Evolutionary conservation across 2,329 filamentous ascomycete species (phyloP).

Genomic region (Talaromyces rugulosus): DNA sequence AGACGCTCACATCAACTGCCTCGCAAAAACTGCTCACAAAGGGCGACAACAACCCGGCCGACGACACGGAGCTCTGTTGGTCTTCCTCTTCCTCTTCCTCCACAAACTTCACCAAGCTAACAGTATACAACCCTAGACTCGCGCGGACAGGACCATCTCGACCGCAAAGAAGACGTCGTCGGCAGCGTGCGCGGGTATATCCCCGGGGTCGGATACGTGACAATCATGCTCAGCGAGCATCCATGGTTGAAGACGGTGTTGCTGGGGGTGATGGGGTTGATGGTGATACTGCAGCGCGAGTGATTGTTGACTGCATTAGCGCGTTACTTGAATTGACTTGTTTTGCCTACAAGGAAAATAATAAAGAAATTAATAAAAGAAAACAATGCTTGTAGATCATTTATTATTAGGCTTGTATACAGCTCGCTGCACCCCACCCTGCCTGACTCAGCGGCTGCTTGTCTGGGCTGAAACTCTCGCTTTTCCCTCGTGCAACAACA

Average conservation of each 20-base stretch:
- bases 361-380: no score
- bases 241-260: constrained; percentile 96
- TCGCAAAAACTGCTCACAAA: constrained; percentile 75
- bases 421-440: no score
- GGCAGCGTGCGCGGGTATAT: constrained; percentile 89
- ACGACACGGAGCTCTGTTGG: constrained; percentile 76
- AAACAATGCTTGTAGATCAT: neutral
- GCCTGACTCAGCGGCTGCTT: neutral
- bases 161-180: constrained; percentile 78
- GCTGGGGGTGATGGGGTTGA: constrained; percentile 88
- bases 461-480: neutral
- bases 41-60: constrained; percentile 91
- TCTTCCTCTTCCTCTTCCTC: neutral
- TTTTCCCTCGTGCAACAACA: neutral
- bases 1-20: constrained; percentile 13
- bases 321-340: neutral
- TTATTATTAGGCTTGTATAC: neutral
- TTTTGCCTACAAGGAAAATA: neutral
- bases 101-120: neutral
- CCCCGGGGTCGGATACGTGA: constrained; percentile 94
- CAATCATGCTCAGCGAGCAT: constrained; percentile 90
- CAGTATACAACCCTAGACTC: constrained; percentile 49
- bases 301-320: constrained; percentile 33
- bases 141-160: constrained; percentile 77
- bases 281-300: constrained; percentile 89